Evolutionary conservation across 2,329 filamentous ascomycete species (phyloP).

Genomic region (Claviceps sp.): DNA sequence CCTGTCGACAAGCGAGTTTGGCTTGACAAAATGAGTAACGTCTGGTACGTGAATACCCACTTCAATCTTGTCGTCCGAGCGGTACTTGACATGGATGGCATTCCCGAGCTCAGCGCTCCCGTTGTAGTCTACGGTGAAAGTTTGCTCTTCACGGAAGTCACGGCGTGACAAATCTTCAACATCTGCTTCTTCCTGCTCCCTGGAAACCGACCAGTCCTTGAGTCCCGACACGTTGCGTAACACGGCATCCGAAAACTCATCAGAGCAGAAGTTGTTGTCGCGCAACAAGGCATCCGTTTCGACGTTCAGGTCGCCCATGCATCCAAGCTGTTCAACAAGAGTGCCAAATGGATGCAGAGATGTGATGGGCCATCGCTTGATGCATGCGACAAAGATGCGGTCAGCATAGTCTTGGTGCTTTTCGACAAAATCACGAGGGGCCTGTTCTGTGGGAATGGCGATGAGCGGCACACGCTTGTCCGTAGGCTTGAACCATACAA

Average conservation of each 20-base stretch:
- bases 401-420: slow-evolving; percentile 97
- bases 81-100: slow-evolving; percentile 80
- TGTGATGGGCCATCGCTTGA: slow-evolving; percentile 98
- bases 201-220: slow-evolving; percentile 78
- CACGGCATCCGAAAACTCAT: slow-evolving; percentile 95
- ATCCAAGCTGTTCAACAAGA: slow-evolving; percentile 88
- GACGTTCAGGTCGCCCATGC: slow-evolving; percentile 94
- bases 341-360: slow-evolving; percentile 98
- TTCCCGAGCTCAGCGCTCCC: slow-evolving; percentile 81
- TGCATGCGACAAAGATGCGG: slow-evolving; percentile 96
- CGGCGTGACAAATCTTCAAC: slow-evolving; percentile 59
- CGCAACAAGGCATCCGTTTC: slow-evolving; percentile 93
- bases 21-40: slow-evolving; percentile 92
- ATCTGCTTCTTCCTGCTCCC: slow-evolving; percentile 52
- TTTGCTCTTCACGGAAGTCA: slow-evolving; percentile 79
- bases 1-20: slow-evolving; percentile 86
- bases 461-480: slow-evolving; percentile 98
- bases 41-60: slow-evolving; percentile 93
- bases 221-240: slow-evolving; percentile 73
- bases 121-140: slow-evolving; percentile 86
- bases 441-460: slow-evolving; percentile 95
- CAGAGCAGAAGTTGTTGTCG: slow-evolving; percentile 96
- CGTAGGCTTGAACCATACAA: slow-evolving; percentile 99
- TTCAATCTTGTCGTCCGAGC: slow-evolving; percentile 75
- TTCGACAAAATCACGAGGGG: slow-evolving; percentile 93